A percentile compares a stretch with the other conserved stretches of the same genome.
These are phyloP conservation scores for Syncephalastrum sp. DNA, from an alignment of 371 early-diverging fungal genomes.

Conservation along the genomic window DNA sequence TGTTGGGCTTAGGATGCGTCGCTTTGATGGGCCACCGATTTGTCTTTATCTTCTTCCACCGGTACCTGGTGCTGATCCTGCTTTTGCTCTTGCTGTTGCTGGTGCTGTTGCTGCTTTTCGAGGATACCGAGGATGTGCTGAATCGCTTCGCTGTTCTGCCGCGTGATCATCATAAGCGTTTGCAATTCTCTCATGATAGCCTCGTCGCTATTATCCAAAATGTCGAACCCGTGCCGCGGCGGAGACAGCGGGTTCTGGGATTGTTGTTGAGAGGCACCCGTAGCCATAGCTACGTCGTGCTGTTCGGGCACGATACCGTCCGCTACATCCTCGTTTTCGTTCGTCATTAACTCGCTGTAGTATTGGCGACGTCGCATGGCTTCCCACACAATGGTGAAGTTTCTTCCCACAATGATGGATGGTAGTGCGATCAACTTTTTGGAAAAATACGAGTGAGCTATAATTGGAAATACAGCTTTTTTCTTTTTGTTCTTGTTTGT, in stretches of 20 bases:
- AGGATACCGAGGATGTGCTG: conserved; percentile 45
- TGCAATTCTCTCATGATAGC: conserved; percentile 50
- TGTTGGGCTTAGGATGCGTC: no score
- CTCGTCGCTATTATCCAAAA: conserved; percentile 22
- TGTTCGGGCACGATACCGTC: conserved; percentile 20
- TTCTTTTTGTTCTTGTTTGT: neutral
- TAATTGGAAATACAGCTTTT: neutral
- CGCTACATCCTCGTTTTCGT: conserved; percentile 4
- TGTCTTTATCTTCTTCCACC: no score
- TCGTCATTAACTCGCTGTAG: conserved; percentile 11
- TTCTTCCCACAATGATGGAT: conserved; percentile 86
- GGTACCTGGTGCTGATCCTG: no score
- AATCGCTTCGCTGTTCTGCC: conserved; percentile 58
- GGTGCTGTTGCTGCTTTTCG: conserved; percentile 30
- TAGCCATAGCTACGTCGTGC: conserved; percentile 10
- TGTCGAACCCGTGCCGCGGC: conserved; percentile 9
- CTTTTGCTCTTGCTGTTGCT: neutral
- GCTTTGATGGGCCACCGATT: no score
- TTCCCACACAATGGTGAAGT: conserved; percentile 87
- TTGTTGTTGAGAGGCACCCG: neutral
- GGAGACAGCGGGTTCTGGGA: conserved; percentile 14
- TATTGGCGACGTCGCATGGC: conserved; percentile 56
- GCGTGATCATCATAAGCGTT: conserved; percentile 41
- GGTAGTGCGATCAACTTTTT: conserved; percentile 76
- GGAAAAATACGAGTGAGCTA: neutral